These are phyloP conservation scores for Clitopilus passeckerianus DNA, from an alignment of 768 basidiomycete species.

Conservation along the genomic window DNA sequence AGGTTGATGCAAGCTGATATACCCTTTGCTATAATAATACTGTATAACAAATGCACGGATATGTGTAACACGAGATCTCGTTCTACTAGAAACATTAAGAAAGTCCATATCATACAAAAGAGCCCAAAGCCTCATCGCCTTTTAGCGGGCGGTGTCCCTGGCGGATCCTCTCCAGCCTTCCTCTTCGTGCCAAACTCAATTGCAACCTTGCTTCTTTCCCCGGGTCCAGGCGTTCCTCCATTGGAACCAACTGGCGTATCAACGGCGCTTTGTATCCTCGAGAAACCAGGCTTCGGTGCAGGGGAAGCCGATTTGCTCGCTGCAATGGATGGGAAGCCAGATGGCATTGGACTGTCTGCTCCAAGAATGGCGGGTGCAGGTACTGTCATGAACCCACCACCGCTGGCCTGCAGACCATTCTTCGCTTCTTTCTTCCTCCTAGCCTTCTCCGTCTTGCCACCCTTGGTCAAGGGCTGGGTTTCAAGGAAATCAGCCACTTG, in stretches of 20 bases:
- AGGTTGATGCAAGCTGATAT: too few relatives aligned
- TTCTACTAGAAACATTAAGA: not conserved
- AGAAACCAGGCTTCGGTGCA: constrained; percentile 69
- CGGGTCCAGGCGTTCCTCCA: constrained; percentile 52
- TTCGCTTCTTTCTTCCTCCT: constrained; percentile 80
- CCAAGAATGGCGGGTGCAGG: constrained; percentile 42
- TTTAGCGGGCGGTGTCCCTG: constrained; percentile 65
- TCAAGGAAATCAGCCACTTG: constrained; percentile 80
- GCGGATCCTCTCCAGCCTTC: constrained; percentile 70
- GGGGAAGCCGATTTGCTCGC: constrained; percentile 51
- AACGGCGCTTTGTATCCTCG: constrained; percentile 60
- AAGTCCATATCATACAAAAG: not conserved
- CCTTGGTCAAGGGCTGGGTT: constrained; percentile 74
- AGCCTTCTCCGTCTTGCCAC: constrained; percentile 68
- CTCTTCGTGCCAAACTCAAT: constrained; percentile 79
- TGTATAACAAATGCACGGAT: too few relatives aligned
- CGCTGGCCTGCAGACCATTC: constrained; percentile 37
- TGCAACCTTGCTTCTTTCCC: constrained; percentile 69
- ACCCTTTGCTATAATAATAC: too few relatives aligned
- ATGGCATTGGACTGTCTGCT: constrained; percentile 43
- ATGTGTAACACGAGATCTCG: not conserved
- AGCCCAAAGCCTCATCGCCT: constrained; percentile 24
- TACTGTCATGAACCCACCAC: constrained; percentile 68
- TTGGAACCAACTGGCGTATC: constrained; percentile 39
- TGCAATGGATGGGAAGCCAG: constrained; percentile 22